Base-by-base conservation (phyloP, 2,329 filamentous ascomycete species). In the Chrysosporium keratinophilum region DNA sequence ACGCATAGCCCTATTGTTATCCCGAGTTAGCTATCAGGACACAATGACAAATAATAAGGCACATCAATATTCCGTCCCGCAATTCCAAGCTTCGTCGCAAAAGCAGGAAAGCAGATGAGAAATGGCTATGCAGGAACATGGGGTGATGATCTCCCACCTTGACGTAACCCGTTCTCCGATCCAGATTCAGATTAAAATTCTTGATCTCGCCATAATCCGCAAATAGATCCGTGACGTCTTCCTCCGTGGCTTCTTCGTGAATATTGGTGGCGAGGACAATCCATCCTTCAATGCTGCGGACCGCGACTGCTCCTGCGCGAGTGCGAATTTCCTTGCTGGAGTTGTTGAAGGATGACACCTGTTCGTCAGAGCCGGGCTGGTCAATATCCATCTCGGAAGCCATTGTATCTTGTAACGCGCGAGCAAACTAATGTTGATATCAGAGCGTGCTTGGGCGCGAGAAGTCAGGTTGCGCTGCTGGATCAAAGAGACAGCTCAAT, bases 181-280 rank as follows among this genome's bases (percentile, higher is more conserved):
- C 81, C 59, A 84, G 66, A 63, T 84, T 84, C 71, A 84, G 69
- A 63, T 81, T 81, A 62, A 83, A 68, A 63, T 84, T 84, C 74
- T 83, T 83, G 63, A 84, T 82, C 63, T 83, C 79, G 54, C 81
- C 81, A 60, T 78, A 81, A 57, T 84, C 81, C 56, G 78, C 80
- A 64, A 84, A 84, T 62, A 83, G 67, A 60, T 84, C 81, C 52
- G 78, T 79, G 23, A 84, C 68, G 58, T 84, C 81, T 67, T 84
- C 81, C 65, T 84, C 81, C n/a, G 75, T 78, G 9, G 81, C 79
- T 64, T 84, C 81, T 64, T 84, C 81, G 61, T 84, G 81, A 35
- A 84, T 79, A 59, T 84, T 84, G n/a, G 80, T 82, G 52, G 76
- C 80, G n/a, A 83, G 76, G 57, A 84, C 74, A 65, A 84, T 84